Percentiles rank a stretch among this genome's conserved stretches.
Evolutionary conservation across 2,329 filamentous ascomycete genomes (phyloP).

Genomic region (Basipetospora sp.): DNA sequence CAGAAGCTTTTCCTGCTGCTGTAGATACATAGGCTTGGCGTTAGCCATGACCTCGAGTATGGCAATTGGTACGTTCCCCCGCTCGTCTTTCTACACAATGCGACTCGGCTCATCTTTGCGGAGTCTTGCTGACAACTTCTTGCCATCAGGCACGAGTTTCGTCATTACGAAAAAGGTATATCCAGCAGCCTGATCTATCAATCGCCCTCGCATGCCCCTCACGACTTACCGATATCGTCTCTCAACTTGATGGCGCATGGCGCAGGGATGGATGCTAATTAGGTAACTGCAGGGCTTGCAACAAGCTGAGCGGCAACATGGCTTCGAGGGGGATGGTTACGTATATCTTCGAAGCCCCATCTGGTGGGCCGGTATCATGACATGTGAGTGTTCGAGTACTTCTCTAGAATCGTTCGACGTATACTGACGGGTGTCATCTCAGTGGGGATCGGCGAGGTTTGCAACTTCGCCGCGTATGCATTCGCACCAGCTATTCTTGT

Average conservation of each 20-base stretch:
- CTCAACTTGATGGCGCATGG: no score
- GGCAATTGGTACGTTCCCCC: constrained; percentile 49
- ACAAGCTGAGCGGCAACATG: constrained; percentile 73
- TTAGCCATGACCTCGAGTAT: constrained; percentile 61
- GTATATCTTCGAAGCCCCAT: constrained; percentile 86
- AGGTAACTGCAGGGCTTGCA: constrained; percentile 4
- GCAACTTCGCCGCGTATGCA: constrained; percentile 95
- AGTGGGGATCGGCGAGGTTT: constrained; percentile 88
- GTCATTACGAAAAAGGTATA: constrained; percentile 95
- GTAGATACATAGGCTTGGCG: constrained; percentile 61
- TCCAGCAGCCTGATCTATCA: constrained; percentile 6
- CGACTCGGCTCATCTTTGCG: no score
- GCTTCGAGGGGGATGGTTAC: constrained; percentile 92
- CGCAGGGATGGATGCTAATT: no score
- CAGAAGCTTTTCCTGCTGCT: background rate
- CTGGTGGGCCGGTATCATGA: constrained; percentile 92
- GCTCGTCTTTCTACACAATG: constrained; percentile 2
- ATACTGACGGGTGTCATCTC: constrained; percentile 6
- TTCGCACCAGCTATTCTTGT: constrained; percentile 98
- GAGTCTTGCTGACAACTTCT: no score
- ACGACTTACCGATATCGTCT: no score
- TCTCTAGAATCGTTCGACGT: background rate
- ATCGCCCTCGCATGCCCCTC: constrained; percentile 6
- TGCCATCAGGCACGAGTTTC: constrained; percentile 85
- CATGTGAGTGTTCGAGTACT: constrained; percentile 42